Conservation (phyloP, 495 filamentous ascomycete genomes). For the Aspergillus carlsbadensis region DNA sequence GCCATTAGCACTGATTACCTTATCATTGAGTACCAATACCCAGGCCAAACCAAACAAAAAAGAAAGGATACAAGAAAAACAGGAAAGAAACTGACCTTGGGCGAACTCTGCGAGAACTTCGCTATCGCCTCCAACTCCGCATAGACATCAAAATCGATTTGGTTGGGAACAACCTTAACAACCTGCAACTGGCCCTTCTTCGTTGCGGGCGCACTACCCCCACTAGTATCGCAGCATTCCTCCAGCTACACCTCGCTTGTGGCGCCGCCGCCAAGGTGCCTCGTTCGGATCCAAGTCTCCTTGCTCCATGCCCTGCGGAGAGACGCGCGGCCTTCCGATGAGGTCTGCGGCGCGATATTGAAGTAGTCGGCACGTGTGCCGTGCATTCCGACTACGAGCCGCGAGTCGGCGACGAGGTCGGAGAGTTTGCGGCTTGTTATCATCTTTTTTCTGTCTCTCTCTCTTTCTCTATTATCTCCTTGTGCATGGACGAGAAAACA, state of each 20-base stretch:
- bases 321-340: too few species aligned
- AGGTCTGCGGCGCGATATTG: not conserved
- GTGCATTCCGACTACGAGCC: not conserved
- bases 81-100: slow-evolving; percentile 9
- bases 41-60: too few species aligned
- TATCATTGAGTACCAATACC: too few species aligned
- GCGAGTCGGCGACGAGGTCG: not conserved
- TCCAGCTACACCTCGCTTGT: not conserved
- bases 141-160: not conserved
- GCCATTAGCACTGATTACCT: too few species aligned
- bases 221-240: not conserved
- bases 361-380: not conserved
- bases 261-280: not conserved
- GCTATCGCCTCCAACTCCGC: slow-evolving; percentile 18
- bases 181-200: not conserved
- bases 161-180: not conserved
- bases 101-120: slow-evolving; percentile 14
- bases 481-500: too few species aligned
- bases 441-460: too few species aligned
- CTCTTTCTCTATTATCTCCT: too few species aligned
- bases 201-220: too few species aligned
- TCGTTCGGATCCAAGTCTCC: not conserved
- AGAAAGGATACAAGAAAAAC: not conserved
- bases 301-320: not conserved
- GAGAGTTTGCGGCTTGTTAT: not conserved